Percentiles rank a stretch among this genome's conserved stretches.
Conservation (phyloP, 257 asterid genomes). For the Solanum microdontum region DNA sequence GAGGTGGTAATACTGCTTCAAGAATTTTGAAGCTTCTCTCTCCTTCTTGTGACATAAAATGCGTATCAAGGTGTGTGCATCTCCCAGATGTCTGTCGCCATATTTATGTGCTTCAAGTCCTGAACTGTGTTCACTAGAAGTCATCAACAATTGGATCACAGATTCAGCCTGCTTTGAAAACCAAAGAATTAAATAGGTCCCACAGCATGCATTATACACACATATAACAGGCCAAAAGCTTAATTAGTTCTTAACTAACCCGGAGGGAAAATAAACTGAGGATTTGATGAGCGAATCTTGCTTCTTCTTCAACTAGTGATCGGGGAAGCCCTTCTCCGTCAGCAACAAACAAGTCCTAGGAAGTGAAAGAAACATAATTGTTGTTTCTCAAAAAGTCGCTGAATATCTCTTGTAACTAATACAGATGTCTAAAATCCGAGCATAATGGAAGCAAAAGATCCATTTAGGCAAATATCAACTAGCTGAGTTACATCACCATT, state of each 20-base stretch:
- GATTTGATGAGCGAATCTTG: constrained; percentile 64
- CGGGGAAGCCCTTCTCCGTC: constrained; percentile 99
- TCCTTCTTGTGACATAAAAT: constrained; percentile 92
- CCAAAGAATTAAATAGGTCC: constrained; percentile 5
- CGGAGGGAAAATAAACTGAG: constrained; percentile 61
- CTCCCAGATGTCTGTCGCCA: constrained; percentile 46
- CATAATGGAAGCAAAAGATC: neutral
- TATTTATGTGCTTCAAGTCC: constrained; percentile 29
- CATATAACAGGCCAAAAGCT: neutral
- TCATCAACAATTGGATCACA: constrained; percentile 68
- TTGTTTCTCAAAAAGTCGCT: neutral
- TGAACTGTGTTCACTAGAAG: constrained; percentile 65
- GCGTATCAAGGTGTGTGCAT: constrained; percentile 79
- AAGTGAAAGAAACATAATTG: constrained; percentile 7
- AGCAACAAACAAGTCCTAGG: constrained; percentile 87
- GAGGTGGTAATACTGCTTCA: constrained; percentile 65
- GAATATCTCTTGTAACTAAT: neutral
- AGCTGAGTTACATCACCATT: neutral
- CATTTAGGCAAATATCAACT: neutral
- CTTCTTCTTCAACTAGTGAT: constrained; percentile 68
- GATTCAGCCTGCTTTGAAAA: constrained; percentile 52
- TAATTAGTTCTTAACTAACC: constrained; percentile 27
- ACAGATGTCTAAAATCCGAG: neutral
- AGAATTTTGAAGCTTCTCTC: constrained; percentile 72
- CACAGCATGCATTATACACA: neutral